Evolutionary conservation across 345 rosid genomes (phyloP).

Genomic region (Excoecaria cochinchinensis): DNA sequence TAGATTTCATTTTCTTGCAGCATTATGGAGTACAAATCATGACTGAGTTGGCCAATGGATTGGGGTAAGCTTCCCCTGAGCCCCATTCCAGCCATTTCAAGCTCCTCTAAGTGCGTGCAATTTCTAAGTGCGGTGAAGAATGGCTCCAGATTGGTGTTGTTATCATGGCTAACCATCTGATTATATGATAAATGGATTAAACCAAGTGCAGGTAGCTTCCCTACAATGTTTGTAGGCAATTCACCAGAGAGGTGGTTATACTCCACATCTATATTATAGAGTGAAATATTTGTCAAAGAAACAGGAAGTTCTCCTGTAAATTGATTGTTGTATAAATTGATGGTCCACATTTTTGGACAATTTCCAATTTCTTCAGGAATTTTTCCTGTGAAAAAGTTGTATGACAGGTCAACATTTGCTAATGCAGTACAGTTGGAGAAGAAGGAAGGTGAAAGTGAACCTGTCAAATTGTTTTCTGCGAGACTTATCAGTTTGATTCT

Average conservation of each 20-base stretch:
- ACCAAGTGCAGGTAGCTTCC: conserved; percentile 21
- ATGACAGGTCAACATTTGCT: conserved; percentile 40
- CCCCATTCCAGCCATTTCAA: conserved; percentile 53
- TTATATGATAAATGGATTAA: conserved; percentile 48
- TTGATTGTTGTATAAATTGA: conserved; percentile 42
- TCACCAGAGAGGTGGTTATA: conserved; percentile 40
- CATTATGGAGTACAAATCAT: conserved; percentile 13
- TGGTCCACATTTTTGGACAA: conserved; percentile 31
- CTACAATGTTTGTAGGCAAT: conserved; percentile 41
- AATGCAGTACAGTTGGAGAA: conserved; percentile 48
- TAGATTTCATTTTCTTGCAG: conserved; percentile 45
- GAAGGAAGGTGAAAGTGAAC: conserved; percentile 40
- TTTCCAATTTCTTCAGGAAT: conserved; percentile 53
- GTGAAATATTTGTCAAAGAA: conserved; percentile 40
- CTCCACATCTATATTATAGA: conserved; percentile 41
- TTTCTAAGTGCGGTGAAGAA: conserved; percentile 45
- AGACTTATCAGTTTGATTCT: conserved; percentile 27
- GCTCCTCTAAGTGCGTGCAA: conserved; percentile 38
- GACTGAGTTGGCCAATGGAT: conserved; percentile 34
- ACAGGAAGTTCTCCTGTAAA: conserved; percentile 41
- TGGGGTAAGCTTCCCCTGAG: conserved; percentile 50
- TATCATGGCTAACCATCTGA: conserved; percentile 39
- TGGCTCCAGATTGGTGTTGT: conserved; percentile 45
- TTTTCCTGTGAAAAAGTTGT: conserved; percentile 38
- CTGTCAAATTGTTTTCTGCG: conserved; percentile 29